Evolutionary conservation across 805 yeast genomes (phyloP).

Genomic region (Yamadazyma laniorum): DNA sequence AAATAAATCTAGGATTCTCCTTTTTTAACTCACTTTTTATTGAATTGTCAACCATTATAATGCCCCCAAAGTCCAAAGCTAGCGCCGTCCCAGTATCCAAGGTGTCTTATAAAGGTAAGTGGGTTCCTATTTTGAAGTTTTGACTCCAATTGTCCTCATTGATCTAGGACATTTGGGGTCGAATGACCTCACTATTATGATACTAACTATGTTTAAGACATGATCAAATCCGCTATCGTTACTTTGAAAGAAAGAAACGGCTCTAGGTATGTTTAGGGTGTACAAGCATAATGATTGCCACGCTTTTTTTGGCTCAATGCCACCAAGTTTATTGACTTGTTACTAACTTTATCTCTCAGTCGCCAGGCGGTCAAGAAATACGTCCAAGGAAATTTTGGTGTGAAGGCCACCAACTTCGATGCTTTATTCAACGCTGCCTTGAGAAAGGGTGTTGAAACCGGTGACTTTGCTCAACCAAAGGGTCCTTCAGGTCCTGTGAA

Average conservation of each 20-base stretch:
- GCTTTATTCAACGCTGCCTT: conserved; percentile 73
- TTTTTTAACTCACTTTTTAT: background rate
- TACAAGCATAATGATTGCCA: no score
- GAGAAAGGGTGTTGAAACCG: conserved; percentile 77
- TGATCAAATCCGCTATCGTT: conserved; percentile 65
- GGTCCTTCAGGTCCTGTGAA: conserved; percentile 89
- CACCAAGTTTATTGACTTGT: no score
- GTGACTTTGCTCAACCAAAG: conserved; percentile 78
- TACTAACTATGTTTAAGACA: conserved; percentile 34
- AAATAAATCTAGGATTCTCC: conserved; percentile 5
- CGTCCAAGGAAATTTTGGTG: conserved; percentile 60
- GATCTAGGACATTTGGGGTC: background rate
- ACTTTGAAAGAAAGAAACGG: conserved; percentile 80
- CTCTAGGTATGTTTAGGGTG: conserved; percentile 52
- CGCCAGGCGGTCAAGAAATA: conserved; percentile 88
- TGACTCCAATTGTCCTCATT: conserved; percentile 1
- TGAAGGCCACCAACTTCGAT: conserved; percentile 66
- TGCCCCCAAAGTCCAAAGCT: conserved; percentile 35
- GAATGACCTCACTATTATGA: conserved; percentile 2
- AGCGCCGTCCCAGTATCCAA: conserved; percentile 26
- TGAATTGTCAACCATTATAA: conserved; percentile 14
- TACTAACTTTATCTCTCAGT: no score
- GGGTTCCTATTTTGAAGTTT: background rate
- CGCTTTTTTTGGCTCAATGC: no score
- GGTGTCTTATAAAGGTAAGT: conserved; percentile 48